Evolutionary conservation across 768 basidiomycete genomes (phyloP).

Genomic region (Termitomyces sp.): DNA sequence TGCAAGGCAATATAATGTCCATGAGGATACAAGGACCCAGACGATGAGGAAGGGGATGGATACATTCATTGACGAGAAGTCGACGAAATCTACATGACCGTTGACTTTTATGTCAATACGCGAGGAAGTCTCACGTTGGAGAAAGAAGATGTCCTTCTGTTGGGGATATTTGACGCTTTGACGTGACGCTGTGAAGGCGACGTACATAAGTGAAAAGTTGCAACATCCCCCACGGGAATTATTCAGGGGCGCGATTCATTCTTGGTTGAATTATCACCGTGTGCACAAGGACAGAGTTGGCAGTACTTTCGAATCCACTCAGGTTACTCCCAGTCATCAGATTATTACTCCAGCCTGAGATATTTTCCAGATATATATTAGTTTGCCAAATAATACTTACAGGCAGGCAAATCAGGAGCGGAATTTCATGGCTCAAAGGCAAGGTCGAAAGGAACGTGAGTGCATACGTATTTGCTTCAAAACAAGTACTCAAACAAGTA

Average conservation of each 20-base stretch:
- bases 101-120: slow-evolving; percentile 8
- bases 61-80: slow-evolving; percentile 15
- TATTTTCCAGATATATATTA: slow-evolving; percentile 2
- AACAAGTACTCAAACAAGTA: no score
- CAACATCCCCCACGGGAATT: slow-evolving; percentile 14
- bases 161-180: slow-evolving; percentile 10
- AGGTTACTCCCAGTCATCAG: neutral
- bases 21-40: slow-evolving; percentile 1
- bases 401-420: slow-evolving; percentile 15
- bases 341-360: neutral
- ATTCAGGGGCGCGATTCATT: slow-evolving; percentile 14
- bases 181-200: slow-evolving; percentile 15
- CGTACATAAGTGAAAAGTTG: slow-evolving; percentile 9
- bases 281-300: neutral
- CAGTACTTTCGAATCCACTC: neutral
- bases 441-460: neutral
- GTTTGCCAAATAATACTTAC: slow-evolving; percentile 11
- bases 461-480: slow-evolving; percentile 1
- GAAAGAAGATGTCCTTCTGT: slow-evolving; percentile 11
- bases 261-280: neutral
- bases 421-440: neutral
- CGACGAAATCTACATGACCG: neutral
- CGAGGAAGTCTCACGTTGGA: slow-evolving; percentile 8
- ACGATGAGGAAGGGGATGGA: slow-evolving; percentile 8
- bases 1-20: neutral